These are phyloP conservation scores for Microcos paniculata DNA, from an alignment of 345 rosid genomes.

Conservation along the genomic window DNA sequence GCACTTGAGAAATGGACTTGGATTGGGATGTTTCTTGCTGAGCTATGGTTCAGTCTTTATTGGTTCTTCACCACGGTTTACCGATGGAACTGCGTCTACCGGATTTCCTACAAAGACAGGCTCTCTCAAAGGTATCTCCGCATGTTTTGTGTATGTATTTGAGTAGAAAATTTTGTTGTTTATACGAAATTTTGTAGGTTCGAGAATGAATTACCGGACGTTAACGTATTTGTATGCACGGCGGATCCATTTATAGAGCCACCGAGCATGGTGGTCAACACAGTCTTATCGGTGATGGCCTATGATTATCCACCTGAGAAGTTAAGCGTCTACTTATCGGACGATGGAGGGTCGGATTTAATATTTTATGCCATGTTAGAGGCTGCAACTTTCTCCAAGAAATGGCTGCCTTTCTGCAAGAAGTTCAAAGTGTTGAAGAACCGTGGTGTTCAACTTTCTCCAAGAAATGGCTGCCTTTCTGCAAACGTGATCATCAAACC, in stretches of 20 bases:
- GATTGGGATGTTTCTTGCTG: constrained; percentile 48
- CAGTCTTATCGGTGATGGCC: constrained; percentile 56
- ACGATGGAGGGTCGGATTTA: constrained; percentile 44
- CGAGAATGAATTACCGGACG: constrained; percentile 34
- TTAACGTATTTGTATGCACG: constrained; percentile 55
- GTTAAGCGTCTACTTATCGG: constrained; percentile 52
- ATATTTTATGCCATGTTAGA: constrained; percentile 53
- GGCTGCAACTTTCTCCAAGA: constrained; percentile 43
- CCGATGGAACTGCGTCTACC: constrained; percentile 37
- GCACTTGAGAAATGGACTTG: constrained; percentile 36
- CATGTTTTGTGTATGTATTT: too few species aligned
- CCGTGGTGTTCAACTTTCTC: constrained; percentile 48
- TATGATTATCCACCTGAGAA: constrained; percentile 64
- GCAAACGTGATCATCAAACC: background rate
- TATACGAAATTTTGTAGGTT: constrained; percentile 15
- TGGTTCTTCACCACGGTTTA: constrained; percentile 35
- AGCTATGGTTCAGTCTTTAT: constrained; percentile 33
- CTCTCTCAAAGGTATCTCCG: constrained; percentile 46
- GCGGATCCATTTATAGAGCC: constrained; percentile 52
- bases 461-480: constrained; percentile 47
- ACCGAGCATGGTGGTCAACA: constrained; percentile 48
- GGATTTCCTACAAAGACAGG: constrained; percentile 37
- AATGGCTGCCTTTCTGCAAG: constrained; percentile 53
- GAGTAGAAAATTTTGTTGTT: too few species aligned
- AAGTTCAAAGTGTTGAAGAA: constrained; percentile 32